Evolutionary conservation across 2,329 filamentous ascomycete species (phyloP), one percentile per base, ranked within the genome.

Genomic region (Herpotrichia juniperi): DNA sequence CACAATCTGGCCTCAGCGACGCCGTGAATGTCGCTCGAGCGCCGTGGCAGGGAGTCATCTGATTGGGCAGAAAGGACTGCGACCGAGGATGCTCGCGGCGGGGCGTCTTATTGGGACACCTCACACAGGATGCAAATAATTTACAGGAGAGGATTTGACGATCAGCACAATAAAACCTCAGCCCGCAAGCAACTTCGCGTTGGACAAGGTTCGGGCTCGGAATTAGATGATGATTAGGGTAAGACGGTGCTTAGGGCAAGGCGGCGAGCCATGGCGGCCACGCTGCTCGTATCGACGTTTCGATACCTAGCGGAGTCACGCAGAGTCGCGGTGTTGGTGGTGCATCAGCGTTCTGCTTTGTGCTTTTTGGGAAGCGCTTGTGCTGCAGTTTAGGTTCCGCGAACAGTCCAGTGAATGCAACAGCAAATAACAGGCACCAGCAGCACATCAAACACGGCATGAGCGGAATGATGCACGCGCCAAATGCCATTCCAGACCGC

Each of bases 171-270:
- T 63, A 62, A 62, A 60, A 68, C 62, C 57, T 66, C 65, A 71
- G 66, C 67, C 57, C 68, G 61, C 24, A 61, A 59, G 61, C 48
- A 66, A 58, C 61, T 61, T 67, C 60, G 65, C 62, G 58, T 64
- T 64, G 66, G 61, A 68, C 66, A 69, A 66, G 67, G 68, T 64
- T 68, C 59, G 58, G 67, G 64, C 61, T 66, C 69, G 68, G 69
- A 66, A 58, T 59, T 62, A 63, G 62, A 61, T 60, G 61, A 66
- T 58, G 60, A 54, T 70, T 69, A 63, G 59, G 67, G 68, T 71
- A 68, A 68, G 67, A 67, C 63, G 54, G 57, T 58, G 25, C 57
- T 62, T 66, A 64, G 61, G 58, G 54, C 48, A 48, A 49, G 50
- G 50, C 52, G 46, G 50, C 53, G 55, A 59, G 61, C 59, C 54